Evolutionary conservation across 73 alveolate species (phyloP), one percentile per base, ranked within the genome.

Genomic region (Paraurostyla sp.): DNA sequence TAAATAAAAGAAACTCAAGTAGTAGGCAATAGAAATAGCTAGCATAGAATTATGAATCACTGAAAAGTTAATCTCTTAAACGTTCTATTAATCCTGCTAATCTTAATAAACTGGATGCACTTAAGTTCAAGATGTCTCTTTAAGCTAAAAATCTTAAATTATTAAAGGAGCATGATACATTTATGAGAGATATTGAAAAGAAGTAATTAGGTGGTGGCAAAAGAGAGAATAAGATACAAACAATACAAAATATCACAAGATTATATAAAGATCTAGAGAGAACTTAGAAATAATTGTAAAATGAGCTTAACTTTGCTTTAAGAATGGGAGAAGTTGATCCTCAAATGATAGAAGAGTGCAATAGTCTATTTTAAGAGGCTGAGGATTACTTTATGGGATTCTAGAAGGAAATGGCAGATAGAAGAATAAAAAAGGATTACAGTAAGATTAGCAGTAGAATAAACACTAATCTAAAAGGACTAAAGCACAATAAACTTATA

Each of bases 181-280:
- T 43, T 27, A 73, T 73, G 48, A 73, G 87, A 48, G 87, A 50
- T 43, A 50, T 73, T n/a, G 87, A 73, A 38, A 73, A 73, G 50
- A 73, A 48, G 33, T 45, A 73, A 48, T 11, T 40, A 13, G 71
- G 87, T 45, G 71, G 87, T 45, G 73, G 71, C 6, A n/a, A 50
- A 27, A 20, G 87, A 13, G 87, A 73, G 36, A 73, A 73, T 48
- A 73, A 73, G 50, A 1, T 23, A 7, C 46, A 73, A 27, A 73
- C 68, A 3, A 73, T 73, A 32, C 71, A 73, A 13, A 48, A 51
- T 30, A 57, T 73, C 33, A 73, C 87, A 23, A 73, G 87, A 30
- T 36, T 73, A 11, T 45, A 73, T 23, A 73, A 30, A 73, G 87
- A 73, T 50, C 29, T 73, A 3, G 87, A 73, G 52, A 45, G 87